A percentile compares a stretch with the other conserved stretches of the same genome.
Evolutionary conservation across 2,329 filamentous ascomycete genomes (phyloP).

Genomic region (Aspergillus sp.): DNA sequence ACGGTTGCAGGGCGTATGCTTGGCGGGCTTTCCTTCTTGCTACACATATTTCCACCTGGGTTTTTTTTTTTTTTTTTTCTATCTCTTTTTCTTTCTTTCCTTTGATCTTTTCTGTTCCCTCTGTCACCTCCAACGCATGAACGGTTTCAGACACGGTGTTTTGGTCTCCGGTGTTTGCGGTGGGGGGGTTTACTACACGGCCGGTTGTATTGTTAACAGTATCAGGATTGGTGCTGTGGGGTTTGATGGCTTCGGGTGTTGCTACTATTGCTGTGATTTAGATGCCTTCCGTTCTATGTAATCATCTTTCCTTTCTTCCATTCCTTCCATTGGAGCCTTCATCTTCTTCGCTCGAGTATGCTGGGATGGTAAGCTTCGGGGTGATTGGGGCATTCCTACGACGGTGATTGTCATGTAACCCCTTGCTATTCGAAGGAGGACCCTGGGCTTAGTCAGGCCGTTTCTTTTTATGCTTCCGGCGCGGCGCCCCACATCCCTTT

Average conservation of each 20-base stretch:
- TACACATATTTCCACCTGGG: conserved; percentile 2
- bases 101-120: conserved; percentile 9
- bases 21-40: conserved; percentile 2
- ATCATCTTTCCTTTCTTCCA: not conserved
- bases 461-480: no score
- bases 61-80: not conserved
- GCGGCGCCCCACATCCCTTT: no score
- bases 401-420: no score
- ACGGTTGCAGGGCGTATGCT: not conserved
- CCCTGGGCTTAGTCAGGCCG: no score
- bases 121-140: conserved; percentile 17
- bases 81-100: not conserved
- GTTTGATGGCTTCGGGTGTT: conserved; percentile 9
- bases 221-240: conserved; percentile 24
- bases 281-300: conserved; percentile 12
- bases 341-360: not conserved
- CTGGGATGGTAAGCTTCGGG: no score
- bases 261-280: conserved; percentile 10
- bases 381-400: no score
- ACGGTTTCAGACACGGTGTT: conserved; percentile 22
- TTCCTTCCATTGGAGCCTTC: not conserved
- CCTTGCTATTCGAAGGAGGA: no score
- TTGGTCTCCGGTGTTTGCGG: conserved; percentile 29
- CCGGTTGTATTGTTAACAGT: conserved; percentile 27
- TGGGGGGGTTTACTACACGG: conserved; percentile 15